Percentiles rank a stretch among this genome's conserved stretches.
These are phyloP conservation scores for Coffea eugenioides DNA, from an alignment of 257 asterid genomes.

Conservation along the genomic window DNA sequence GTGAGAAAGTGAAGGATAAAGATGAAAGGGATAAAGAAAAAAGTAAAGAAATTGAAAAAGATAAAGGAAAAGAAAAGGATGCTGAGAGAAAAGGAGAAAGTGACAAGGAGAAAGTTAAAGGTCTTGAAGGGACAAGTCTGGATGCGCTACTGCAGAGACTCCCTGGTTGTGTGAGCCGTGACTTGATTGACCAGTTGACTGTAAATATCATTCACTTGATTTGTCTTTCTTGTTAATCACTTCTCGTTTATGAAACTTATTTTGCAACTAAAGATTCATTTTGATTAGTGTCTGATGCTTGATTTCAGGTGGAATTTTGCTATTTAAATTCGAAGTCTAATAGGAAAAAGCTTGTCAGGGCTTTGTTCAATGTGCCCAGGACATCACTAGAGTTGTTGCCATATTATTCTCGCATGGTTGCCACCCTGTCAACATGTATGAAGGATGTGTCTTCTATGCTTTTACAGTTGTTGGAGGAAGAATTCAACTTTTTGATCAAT, in stretches of 20 bases:
- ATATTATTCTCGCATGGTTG: conserved; percentile 96
- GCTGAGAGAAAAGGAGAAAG: conserved; percentile 71
- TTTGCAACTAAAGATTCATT: conserved; percentile 21
- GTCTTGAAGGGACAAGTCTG: conserved; percentile 87
- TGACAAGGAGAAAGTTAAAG: conserved; percentile 88
- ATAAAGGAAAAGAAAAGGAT: conserved; percentile 86
- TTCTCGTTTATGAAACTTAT: conserved; percentile 10
- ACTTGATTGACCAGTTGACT: conserved; percentile 95
- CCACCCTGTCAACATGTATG: conserved; percentile 94
- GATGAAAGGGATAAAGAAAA: conserved; percentile 75
- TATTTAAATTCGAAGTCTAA: conserved; percentile 92
- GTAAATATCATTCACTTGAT: conserved; percentile 45
- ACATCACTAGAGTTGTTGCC: conserved; percentile 92
- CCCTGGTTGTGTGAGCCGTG: conserved; percentile 95
- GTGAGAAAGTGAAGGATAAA: conserved; percentile 59
- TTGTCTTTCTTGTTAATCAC: conserved; percentile 18
- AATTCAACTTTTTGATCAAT: conserved; percentile 80
- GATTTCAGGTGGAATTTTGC: conserved; percentile 94
- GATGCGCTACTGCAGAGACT: conserved; percentile 91
- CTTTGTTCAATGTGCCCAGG: conserved; percentile 95
- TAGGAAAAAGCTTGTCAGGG: conserved; percentile 95
- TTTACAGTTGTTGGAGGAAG: conserved; percentile 91
- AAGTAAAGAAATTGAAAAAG: conserved; percentile 55
- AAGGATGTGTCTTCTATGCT: conserved; percentile 92
- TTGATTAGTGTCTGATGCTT: conserved; percentile 16